phyloP scores from a whole-genome alignment of 2,329 filamentous ascomycete genomes.

The Ramularia endophylla region DNA sequence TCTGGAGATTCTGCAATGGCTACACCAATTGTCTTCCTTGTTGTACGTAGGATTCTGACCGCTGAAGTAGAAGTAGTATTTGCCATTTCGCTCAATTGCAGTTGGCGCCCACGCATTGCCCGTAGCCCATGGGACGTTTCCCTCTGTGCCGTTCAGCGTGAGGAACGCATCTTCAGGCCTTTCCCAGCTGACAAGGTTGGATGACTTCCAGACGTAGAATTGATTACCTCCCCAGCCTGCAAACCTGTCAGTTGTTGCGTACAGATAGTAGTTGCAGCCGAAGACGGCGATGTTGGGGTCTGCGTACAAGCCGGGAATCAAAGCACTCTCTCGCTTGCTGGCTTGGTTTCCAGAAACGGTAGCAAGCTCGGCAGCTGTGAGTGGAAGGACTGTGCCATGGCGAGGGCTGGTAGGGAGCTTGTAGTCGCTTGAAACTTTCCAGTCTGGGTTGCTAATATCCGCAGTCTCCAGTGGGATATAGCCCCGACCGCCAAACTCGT shows the following conservation, averaged over 20 bases:
- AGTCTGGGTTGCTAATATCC: constrained; percentile 45
- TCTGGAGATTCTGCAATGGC: constrained; percentile 21
- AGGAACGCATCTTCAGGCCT: constrained; percentile 39
- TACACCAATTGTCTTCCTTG: constrained; percentile 26
- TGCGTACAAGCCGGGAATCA: constrained; percentile 29
- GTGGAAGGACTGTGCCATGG: constrained; percentile 49
- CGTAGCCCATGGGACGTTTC: constrained; percentile 35
- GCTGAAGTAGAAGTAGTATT: constrained; percentile 30
- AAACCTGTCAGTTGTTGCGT: constrained; percentile 43
- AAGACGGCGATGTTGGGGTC: constrained; percentile 46
- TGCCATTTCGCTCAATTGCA: constrained; percentile 21
- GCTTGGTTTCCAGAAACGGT: neutral
- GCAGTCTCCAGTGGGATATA: constrained; percentile 50
- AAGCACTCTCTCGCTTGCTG: constrained; percentile 9
- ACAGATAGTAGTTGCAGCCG: constrained; percentile 43
- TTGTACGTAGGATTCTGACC: constrained; percentile 26
- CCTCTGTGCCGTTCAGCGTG: constrained; percentile 40
- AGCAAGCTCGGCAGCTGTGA: constrained; percentile 43
- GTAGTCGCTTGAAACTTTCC: constrained; percentile 44
- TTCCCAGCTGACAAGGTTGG: constrained; percentile 40
- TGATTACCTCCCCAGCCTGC: constrained; percentile 41
- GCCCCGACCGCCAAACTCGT: constrained; percentile 47
- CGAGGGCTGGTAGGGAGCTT: constrained; percentile 46
- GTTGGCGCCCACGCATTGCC: constrained; percentile 35
- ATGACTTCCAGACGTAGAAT: constrained; percentile 46